phyloP scores from a whole-genome alignment of 352 stramenopile genomes.

The Phytopythium ostracodes region DNA sequence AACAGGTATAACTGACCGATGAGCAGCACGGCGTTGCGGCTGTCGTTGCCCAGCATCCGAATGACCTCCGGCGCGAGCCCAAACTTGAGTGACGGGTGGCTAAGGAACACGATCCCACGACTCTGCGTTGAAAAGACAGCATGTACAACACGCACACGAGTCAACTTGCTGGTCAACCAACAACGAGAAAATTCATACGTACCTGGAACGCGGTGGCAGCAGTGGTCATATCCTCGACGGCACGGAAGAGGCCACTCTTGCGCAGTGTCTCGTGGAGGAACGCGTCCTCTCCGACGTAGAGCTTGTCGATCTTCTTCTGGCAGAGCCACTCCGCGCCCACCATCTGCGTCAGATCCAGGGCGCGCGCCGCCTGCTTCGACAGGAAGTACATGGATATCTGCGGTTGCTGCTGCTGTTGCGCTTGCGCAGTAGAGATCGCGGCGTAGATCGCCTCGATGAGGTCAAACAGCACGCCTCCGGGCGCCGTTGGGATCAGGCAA shows the following conservation, averaged over 20 bases:
- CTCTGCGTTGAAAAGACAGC: slow-evolving; percentile 35
- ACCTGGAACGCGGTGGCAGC: slow-evolving; percentile 55
- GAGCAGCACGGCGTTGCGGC: slow-evolving; percentile 63
- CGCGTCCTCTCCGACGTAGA: slow-evolving; percentile 65
- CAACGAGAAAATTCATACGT: no score
- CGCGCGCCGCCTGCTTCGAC: slow-evolving; percentile 39
- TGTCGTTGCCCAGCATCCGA: slow-evolving; percentile 50
- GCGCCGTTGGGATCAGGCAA: slow-evolving; percentile 57
- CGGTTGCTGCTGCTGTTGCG: slow-evolving; percentile 27
- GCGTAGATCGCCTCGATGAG: slow-evolving; percentile 70
- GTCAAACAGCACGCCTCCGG: slow-evolving; percentile 73
- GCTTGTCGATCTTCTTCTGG: slow-evolving; percentile 78
- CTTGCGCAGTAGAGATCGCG: slow-evolving; percentile 31
- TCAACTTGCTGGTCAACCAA: no score
- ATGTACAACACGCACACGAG: no score
- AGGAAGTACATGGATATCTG: slow-evolving; percentile 65
- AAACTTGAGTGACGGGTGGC: slow-evolving; percentile 62
- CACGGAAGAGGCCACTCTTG: slow-evolving; percentile 47
- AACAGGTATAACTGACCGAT: slow-evolving; percentile 33
- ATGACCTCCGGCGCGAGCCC: slow-evolving; percentile 50
- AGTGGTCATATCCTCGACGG: slow-evolving; percentile 36
- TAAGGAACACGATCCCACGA: slow-evolving; percentile 73
- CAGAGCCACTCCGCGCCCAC: slow-evolving; percentile 75
- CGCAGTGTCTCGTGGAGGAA: slow-evolving; percentile 61
- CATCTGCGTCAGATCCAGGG: slow-evolving; percentile 49